phyloP scores from a whole-genome alignment of 2,329 filamentous ascomycete genomes.

The Exutisphaerella laricina region DNA sequence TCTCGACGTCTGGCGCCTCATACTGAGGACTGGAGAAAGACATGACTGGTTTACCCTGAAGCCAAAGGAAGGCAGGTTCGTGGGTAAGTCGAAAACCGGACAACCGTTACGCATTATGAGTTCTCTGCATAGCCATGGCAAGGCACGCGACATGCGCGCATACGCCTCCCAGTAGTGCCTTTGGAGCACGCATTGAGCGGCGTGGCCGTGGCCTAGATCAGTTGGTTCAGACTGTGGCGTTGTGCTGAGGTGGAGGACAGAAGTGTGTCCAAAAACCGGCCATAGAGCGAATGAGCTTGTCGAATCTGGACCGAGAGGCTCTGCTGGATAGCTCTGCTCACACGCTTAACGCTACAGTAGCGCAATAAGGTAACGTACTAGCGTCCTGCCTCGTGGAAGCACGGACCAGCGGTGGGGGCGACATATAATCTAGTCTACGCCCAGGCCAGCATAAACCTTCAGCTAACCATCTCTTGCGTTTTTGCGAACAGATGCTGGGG shows the following conservation, averaged over 20 bases:
- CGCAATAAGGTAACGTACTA: not conserved
- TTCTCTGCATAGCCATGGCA: not conserved
- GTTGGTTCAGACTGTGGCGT: not conserved
- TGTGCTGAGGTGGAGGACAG: not conserved
- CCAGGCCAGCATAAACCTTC: too few species aligned
- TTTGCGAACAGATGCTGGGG: too few species aligned
- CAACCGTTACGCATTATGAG: not conserved
- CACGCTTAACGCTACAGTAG: not conserved
- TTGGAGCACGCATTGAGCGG: conserved; percentile 4
- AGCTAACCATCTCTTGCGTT: too few species aligned
- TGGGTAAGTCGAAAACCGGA: not conserved
- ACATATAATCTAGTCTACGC: too few species aligned
- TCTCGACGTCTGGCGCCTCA: conserved; percentile 2
- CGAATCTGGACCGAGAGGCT: not conserved
- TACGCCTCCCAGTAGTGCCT: too few species aligned
- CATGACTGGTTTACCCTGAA: not conserved
- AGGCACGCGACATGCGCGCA: too few species aligned
- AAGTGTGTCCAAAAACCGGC: not conserved
- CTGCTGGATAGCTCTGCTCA: not conserved
- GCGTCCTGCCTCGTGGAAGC: not conserved
- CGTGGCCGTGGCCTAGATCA: not conserved
- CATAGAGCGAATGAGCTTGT: not conserved
- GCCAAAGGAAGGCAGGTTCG: not conserved
- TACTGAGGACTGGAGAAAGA: not conserved
- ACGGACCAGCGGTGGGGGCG: too few species aligned